Base-by-base conservation (phyloP, 768 basidiomycete species). In the Lentinus brumalis region DNA sequence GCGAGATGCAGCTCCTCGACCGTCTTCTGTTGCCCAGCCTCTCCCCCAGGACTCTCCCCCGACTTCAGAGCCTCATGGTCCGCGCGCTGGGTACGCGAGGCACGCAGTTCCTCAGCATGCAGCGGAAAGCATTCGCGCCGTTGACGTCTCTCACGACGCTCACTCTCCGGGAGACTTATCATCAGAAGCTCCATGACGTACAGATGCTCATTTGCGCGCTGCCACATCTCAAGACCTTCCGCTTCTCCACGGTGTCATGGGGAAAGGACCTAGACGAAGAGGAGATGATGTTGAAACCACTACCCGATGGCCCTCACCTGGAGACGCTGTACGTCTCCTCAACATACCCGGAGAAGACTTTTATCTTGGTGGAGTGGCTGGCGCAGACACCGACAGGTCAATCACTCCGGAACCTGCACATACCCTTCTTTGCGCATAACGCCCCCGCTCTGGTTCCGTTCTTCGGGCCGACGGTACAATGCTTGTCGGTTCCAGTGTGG, bases 221-320 rank as follows among this genome's bases (percentile, higher is more conserved):
- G n/a, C 60, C 60, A 11, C 42, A 30, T 11, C 50, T 61, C 35
- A 32, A 44, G 10, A 55, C 56, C 16, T 50, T 61, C 42, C 41
- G n/a, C 35, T 16, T 61, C n/a, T 29, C 56, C 60, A 50, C 60
- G 16, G 18, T 61, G 32, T 52, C 55, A 31, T 61, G 60, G 60
- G 40, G 45, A 18, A 51, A 38, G 21, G 46, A 49, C 21, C 42
- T 55, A 5, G 50, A 45, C 7, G 46, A 51, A 15, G n/a, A 46
- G 35, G 14, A 7, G 6, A 7, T 18, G 6, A 44, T 18, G 15
- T 2, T 5, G 9, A 14, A 44, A 14, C 18, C 42, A 6, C 42
- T 44, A 8, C n/a, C 46, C 18, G 21, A 39, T 4, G 1, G 60
- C 11, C 60, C 60, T 4, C 42, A 50, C 0, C 55, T 61, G 18